These are phyloP conservation scores for Saccharum officinarum DNA, from an alignment of 176 grass and related monocot species.

Conservation along the genomic window DNA sequence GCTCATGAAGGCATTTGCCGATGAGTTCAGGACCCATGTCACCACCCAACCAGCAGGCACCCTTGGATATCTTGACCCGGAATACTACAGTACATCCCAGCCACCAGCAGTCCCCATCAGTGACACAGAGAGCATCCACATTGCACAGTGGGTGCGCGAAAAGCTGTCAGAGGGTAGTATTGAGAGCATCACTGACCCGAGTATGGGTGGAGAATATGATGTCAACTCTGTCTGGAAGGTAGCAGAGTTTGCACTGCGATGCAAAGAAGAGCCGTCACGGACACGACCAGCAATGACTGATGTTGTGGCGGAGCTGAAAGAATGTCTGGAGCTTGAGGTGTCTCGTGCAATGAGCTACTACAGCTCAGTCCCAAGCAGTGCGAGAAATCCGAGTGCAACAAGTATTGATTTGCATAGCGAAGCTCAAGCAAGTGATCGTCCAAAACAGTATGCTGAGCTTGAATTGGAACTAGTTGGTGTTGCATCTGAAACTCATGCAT, in stretches of 20 bases:
- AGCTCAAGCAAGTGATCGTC: neutral
- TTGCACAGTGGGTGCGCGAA: constrained; percentile 32
- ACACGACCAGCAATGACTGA: constrained; percentile 29
- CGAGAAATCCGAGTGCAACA: neutral
- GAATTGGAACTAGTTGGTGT: too few relatives aligned
- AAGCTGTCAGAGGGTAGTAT: constrained; percentile 32
- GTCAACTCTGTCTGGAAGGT: constrained; percentile 44
- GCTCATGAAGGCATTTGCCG: too few relatives aligned
- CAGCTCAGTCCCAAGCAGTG: constrained; percentile 10
- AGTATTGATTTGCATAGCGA: neutral
- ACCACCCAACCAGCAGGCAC: too few relatives aligned
- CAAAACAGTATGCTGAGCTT: too few relatives aligned
- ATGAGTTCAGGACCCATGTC: too few relatives aligned
- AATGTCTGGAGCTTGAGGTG: constrained; percentile 28
- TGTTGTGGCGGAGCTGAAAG: constrained; percentile 21
- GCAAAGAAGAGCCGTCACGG: constrained; percentile 37
- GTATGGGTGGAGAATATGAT: constrained; percentile 23
- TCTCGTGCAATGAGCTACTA: neutral
- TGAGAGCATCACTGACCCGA: constrained; percentile 20
- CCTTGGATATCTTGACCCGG: too few relatives aligned
- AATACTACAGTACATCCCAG: too few relatives aligned
- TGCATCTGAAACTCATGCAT: too few relatives aligned
- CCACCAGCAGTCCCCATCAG: neutral
- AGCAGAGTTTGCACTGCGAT: constrained; percentile 30
- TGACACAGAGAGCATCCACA: constrained; percentile 31